Base-by-base conservation (phyloP, 2,329 filamentous ascomycete species). In the Epichloe hybrida region DNA sequence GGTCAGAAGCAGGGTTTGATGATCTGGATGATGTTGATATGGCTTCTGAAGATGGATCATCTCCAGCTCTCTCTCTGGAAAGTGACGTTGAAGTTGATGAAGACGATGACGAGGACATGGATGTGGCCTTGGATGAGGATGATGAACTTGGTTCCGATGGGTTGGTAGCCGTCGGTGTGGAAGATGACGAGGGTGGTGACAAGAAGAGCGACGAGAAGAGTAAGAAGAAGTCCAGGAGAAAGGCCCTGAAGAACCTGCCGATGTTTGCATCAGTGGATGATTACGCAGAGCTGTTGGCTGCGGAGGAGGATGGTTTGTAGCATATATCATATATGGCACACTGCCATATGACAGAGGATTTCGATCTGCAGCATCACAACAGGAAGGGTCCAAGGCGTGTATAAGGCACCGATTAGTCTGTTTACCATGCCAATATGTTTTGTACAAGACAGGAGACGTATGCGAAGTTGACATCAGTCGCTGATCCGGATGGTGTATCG, bases 201-300 rank as follows among this genome's bases (percentile, higher is more conserved):
- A 68, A 84, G 72, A 68, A 84, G 72, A 71, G 84, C 76, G 74
- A 87, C 80, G 72, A 60, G 27, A 52, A 54, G 48, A 59, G 57
- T 44, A 59, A 54, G 66, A 70, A 55, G 49, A 67, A 66, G 46
- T 70, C 80, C 64, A 87, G 86, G 71, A 83, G 79, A 71, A 88
- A 84, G 76, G 88, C 88, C 72, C 74, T 97, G 66, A 95, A 89
- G 77, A 81, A 81, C 56, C 72, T 98, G 58, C 93, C 93, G 6
- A 94, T 82, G 37, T 98, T 98, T 72, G 93, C 94, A 20, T 94
- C 88, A 35, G 85, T 78, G 35, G 93, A 97, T 50, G 93, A 97
- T 65, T 98, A 97, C 67, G 91, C 89, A 15, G 86, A 85, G 60
- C 76, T 95, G 70, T 69, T 95, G 64, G 86, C 75, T 3, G 77